Base-by-base conservation (phyloP, 257 asterid species). In the Penstemon newberryi region DNA sequence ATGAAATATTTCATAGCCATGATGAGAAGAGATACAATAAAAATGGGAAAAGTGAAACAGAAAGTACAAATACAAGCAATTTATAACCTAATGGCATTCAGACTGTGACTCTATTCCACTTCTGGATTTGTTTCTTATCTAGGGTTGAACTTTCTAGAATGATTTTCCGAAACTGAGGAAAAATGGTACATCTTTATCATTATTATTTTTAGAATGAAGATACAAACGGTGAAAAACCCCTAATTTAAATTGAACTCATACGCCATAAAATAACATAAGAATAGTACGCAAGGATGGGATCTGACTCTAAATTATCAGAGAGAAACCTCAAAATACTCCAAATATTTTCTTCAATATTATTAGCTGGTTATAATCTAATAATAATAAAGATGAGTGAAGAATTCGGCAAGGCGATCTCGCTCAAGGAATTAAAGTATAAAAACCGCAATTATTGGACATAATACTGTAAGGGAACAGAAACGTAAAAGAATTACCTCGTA, bases 401-500 rank as follows among this genome's bases (percentile, higher is more conserved):
- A 40, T 41, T 11, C 4, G 40, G n/a, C 3, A 43, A 15, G 39
- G 6, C 50, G 5, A 56, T 37, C 62, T 56, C 62, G 8, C 4
- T 6, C 3, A 6, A 18, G 37, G 56, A 63, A 63, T 19, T 19
- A 11, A 70, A 50, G n/a, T 5, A 56, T 51, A 19, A 10, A 49
- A 40, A 57, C 18, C 7, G 8, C 10, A 42, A 12, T 4, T 39
- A n/a, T 6, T 10, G 37, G 60, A 47, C 33, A 74, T 36, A 67
- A 51, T 6, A 11, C 7, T 12, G 63, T 18, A 57, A 11, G 43
- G 40, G 15, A 45, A 42, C 4, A 10, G 44, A 18, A 40, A 15
- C 7, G 54, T 4, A 15, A 60, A 46, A 50, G 38, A 60, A 40
- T 75, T 73, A 81, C 86, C 86, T 81, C 86, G 75, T 73, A 66